Evolutionary conservation across 169 alveolate genomes (phyloP).

Genomic region (Babesia gibsoni): DNA sequence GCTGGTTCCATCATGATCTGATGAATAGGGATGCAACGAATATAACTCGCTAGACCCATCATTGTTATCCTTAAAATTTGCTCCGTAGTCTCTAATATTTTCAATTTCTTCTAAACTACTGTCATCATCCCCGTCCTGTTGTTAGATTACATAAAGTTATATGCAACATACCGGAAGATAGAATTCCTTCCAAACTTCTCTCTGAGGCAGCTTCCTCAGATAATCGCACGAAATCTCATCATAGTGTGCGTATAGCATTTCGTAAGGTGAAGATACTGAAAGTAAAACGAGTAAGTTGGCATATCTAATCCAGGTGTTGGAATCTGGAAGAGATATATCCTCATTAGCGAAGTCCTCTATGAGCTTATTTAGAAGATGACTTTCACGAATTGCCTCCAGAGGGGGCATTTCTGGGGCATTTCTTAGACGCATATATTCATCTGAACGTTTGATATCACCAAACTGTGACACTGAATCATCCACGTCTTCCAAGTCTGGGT

Average conservation of each 20-base stretch:
- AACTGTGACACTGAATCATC: conserved; percentile 64
- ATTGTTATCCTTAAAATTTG: background rate
- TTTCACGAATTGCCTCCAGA: conserved; percentile 65
- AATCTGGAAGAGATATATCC: conserved; percentile 32
- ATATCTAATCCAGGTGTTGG: conserved; percentile 51
- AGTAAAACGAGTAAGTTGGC: conserved; percentile 59
- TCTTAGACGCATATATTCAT: conserved; percentile 58
- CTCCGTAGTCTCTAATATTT: conserved; percentile 36
- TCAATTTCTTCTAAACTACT: conserved; percentile 48
- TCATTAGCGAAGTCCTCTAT: conserved; percentile 54
- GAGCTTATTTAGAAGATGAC: conserved; percentile 39
- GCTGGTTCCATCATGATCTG: background rate
- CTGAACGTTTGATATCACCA: conserved; percentile 41
- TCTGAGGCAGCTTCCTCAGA: conserved; percentile 50
- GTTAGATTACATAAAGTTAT: background rate
- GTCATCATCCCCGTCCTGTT: conserved; percentile 42
- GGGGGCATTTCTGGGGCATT: conserved; percentile 71
- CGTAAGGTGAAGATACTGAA: conserved; percentile 62
- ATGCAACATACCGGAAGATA: conserved; percentile 32
- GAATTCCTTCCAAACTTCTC: conserved; percentile 65
- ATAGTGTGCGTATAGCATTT: conserved; percentile 57
- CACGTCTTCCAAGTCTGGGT: background rate
- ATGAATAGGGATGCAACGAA: conserved; percentile 3
- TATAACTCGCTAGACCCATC: conserved; percentile 12
- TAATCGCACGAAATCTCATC: conserved; percentile 51